Percentiles rank a stretch among this genome's conserved stretches.
Conservation (phyloP, 2,329 filamentous ascomycete species). For the Phoma sp. region DNA sequence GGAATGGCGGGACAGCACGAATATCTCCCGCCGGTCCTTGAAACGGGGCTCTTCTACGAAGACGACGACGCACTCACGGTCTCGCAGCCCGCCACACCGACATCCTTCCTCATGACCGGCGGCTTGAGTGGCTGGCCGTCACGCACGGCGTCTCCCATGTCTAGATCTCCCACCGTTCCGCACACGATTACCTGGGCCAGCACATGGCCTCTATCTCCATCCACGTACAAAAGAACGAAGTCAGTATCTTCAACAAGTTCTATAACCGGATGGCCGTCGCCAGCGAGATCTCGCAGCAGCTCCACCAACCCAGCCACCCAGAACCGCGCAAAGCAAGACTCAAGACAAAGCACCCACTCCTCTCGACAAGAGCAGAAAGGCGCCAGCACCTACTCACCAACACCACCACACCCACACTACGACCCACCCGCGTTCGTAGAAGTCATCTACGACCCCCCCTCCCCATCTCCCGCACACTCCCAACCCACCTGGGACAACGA, state of each 20-base stretch:
- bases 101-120: constrained; percentile 32
- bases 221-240: neutral
- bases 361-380: too few species aligned
- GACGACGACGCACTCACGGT: neutral
- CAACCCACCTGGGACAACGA: neutral
- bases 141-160: neutral
- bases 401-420: constrained; percentile 23
- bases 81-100: constrained; percentile 19
- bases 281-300: too few species aligned
- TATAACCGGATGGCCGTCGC: too few species aligned
- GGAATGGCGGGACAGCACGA: neutral
- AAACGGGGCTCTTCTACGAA: constrained; percentile 20
- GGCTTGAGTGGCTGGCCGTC: constrained; percentile 23
- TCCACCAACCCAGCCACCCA: too few species aligned
- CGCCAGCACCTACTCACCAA: too few species aligned
- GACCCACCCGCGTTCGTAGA: constrained; percentile 29
- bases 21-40: constrained; percentile 16
- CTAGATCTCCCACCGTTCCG: neutral
- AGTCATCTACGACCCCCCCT: constrained; percentile 13
- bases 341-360: too few species aligned
- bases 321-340: too few species aligned
- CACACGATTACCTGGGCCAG: constrained; percentile 6
- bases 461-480: constrained; percentile 5
- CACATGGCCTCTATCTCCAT: neutral
- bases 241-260: neutral